Conservation (phyloP, 352 stramenopile genomes). For the Globisporangium lucens region DNA sequence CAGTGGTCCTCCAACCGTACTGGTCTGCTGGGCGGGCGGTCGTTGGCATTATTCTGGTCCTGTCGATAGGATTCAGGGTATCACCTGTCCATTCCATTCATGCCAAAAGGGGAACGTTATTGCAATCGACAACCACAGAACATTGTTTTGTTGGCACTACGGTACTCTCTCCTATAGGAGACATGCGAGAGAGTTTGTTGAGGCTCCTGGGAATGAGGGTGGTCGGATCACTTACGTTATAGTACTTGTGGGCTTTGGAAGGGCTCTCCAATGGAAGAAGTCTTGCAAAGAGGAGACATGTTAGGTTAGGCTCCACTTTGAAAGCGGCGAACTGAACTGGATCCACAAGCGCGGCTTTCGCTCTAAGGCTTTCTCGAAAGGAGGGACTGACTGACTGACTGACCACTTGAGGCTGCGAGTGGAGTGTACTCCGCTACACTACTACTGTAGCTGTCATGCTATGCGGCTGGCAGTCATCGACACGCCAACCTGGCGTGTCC, state of each 20-base stretch:
- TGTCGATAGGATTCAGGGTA: background rate
- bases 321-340: background rate
- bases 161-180: background rate
- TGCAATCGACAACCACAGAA: background rate
- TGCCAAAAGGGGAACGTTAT: background rate
- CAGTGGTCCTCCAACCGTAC: background rate
- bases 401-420: background rate
- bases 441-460: background rate
- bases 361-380: background rate
- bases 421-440: background rate
- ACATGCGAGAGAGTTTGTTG: background rate
- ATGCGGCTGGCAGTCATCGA: background rate
- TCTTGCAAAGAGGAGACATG: background rate
- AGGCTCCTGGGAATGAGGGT: background rate
- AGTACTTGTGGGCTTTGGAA: background rate
- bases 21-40: background rate
- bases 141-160: background rate
- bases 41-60: background rate
- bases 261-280: background rate
- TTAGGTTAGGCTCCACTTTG: too few species aligned
- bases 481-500: background rate
- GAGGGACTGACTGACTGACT: background rate
- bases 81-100: too few species aligned
- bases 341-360: background rate
- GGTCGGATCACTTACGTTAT: background rate